Conservation (phyloP, 768 basidiomycete species). For the Hirschioporus abietinus region DNA sequence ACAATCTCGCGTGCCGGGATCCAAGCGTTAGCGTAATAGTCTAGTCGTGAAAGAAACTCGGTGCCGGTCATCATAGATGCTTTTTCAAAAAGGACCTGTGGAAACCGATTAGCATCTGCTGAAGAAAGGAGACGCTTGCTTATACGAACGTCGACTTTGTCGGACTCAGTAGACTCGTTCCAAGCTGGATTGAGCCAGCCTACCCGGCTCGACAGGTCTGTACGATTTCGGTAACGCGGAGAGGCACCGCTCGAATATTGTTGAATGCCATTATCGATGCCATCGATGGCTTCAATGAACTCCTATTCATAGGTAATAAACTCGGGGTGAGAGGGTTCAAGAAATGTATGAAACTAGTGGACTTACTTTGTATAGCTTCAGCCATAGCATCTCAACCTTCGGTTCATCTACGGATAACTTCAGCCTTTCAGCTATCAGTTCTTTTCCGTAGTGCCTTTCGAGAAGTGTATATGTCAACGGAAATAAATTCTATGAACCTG, state of each 20-base stretch:
- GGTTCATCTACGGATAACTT: conserved; percentile 48
- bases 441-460: conserved; percentile 81
- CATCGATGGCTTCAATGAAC: conserved; percentile 93
- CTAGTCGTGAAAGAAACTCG: conserved; percentile 76
- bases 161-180: conserved; percentile 74
- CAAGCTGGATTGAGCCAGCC: conserved; percentile 84
- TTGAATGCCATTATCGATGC: conserved; percentile 89
- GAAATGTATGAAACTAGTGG: not conserved
- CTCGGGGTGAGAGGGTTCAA: too few relatives aligned
- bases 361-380: conserved; percentile 80
- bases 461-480: conserved; percentile 1
- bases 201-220: conserved; percentile 83
- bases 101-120: conserved; percentile 2
- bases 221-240: conserved; percentile 69
- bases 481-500: not conserved
- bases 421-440: conserved; percentile 66
- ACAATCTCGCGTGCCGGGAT: conserved; percentile 86
- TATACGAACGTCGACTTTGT: conserved; percentile 63
- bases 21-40: conserved; percentile 88
- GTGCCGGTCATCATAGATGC: conserved; percentile 80
- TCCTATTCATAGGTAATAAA: conserved; percentile 48
- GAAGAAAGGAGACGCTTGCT: not conserved
- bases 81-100: conserved; percentile 63
- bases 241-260: conserved; percentile 66
- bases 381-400: conserved; percentile 71